These are phyloP conservation scores for Candida boidinii DNA, from an alignment of 805 yeast genomes.

Conservation along the genomic window DNA sequence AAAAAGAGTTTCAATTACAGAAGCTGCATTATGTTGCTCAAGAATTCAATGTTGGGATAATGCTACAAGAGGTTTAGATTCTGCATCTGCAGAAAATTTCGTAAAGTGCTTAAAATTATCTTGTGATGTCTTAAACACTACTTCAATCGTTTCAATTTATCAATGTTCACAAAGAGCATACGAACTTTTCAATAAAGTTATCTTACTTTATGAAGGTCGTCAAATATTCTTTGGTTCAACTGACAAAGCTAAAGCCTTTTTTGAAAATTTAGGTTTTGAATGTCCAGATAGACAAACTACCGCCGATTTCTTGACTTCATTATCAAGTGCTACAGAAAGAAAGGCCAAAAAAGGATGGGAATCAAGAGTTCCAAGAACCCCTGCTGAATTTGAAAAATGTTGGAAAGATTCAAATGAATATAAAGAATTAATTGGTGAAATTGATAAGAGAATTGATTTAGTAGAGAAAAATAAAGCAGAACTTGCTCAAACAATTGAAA, in stretches of 20 bases:
- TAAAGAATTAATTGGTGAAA: conserved; percentile 21
- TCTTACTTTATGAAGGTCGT: conserved; percentile 33
- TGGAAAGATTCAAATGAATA: conserved; percentile 30
- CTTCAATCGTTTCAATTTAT: conserved; percentile 44
- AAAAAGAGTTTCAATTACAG: conserved; percentile 53
- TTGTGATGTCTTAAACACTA: conserved; percentile 38
- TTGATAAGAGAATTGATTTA: conserved; percentile 22
- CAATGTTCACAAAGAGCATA: conserved; percentile 36
- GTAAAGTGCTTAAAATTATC: conserved; percentile 48
- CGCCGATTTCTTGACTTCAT: conserved; percentile 35
- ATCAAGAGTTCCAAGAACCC: conserved; percentile 30
- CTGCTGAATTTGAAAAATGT: conserved; percentile 29
- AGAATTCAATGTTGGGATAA: conserved; percentile 55
- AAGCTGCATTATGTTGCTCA: conserved; percentile 26
- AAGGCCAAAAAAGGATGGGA: conserved; percentile 25
- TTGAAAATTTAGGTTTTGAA: conserved; percentile 34
- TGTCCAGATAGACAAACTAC: conserved; percentile 40
- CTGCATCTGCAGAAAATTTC: conserved; percentile 63
- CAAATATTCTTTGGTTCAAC: conserved; percentile 34
- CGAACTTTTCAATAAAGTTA: conserved; percentile 34
- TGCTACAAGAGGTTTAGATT: conserved; percentile 63
- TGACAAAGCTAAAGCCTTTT: conserved; percentile 27
- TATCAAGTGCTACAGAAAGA: conserved; percentile 24
- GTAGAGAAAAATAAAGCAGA: neutral
- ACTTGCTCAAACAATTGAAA: neutral